phyloP scores from a whole-genome alignment of 345 rosid species.

The Eutrema heterophyllum region DNA sequence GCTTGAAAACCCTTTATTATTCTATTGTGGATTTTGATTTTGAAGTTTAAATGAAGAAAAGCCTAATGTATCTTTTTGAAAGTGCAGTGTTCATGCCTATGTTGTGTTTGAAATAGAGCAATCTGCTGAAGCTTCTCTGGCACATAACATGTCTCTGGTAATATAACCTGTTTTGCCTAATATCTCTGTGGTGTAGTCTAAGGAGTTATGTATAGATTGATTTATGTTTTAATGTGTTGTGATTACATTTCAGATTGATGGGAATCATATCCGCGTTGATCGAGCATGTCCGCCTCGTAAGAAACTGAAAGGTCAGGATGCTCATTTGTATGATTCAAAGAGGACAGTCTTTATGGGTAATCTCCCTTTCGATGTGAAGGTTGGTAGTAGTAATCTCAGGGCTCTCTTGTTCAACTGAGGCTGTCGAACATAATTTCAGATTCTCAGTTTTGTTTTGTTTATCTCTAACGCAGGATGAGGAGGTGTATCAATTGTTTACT shows the following conservation, averaged over 20 bases:
- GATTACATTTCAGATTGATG: conserved; percentile 50
- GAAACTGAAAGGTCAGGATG: conserved; percentile 60
- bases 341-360: conserved; percentile 90
- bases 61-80: conserved; percentile 10
- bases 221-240: conserved; percentile 1
- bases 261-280: conserved; percentile 93
- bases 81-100: conserved; percentile 86
- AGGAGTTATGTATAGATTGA: not conserved
- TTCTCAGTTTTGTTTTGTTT: not conserved
- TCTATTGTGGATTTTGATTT: not conserved
- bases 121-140: conserved; percentile 75
- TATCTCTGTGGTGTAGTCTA: not conserved
- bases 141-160: conserved; percentile 93
- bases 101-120: conserved; percentile 78
- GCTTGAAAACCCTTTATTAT: not conserved
- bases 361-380: conserved; percentile 97
- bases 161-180: not conserved
- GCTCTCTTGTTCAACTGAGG: not conserved
- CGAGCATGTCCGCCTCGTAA: conserved; percentile 97
- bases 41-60: not conserved
- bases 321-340: conserved; percentile 65
- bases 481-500: conserved; percentile 75
- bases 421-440: not conserved
- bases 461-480: conserved; percentile 64
- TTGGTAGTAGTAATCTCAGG: conserved; percentile 18